Evolutionary conservation across 2,329 filamentous ascomycete species (phyloP), one percentile per base, ranked within the genome.

Genomic region (Bimuria novae-zelandiae): DNA sequence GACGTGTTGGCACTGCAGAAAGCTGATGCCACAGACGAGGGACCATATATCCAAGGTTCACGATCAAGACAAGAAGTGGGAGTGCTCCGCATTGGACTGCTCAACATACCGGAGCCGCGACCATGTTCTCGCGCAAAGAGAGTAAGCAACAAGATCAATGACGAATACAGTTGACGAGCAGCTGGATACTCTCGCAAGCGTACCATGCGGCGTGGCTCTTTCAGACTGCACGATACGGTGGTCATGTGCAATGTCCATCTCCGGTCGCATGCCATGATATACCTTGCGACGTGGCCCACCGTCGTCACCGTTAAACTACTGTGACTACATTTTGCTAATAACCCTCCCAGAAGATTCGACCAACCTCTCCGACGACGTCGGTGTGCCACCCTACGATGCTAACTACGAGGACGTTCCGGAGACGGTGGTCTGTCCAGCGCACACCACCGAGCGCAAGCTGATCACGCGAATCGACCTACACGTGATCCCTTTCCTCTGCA

Each of bases 401-500:
- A 71, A 75, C 58, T 71, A 76, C 51, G 72, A 76, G 23, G 75
- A 77, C 32, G 62, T 71, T 3, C 66, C 69, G 14, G 72, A 75
- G 8, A 62, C 67, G 17, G 70, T 76, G 16, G 58, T 62, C 11
- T 81, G 79, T 58, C 79, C 79, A 7, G 64, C 78, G 21, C 76
- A 79, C 54, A 81, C 79, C 4, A 81, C 79, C 1, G 79, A 81
- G 62, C 61, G 73, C 41, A 75, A 75, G 57, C 65, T 81, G 32
- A 67, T 76, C n/a, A 63, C 66, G 25, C 73, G 70, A 51, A 80
- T 81, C 49, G 79, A 82, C 50, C 62, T 76, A 4, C 77, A 75
- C 48, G 76, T 82, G 22, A 71, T 82, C 19, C 79, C 79, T 0
- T 79, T 76, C 35, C 69, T 82, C 22, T 80, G 77, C 52, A 74